Percentiles rank a stretch among this genome's conserved stretches.
Evolutionary conservation across 179 eudicot species (phyloP).

Genomic region (Gypsophila paniculata): DNA sequence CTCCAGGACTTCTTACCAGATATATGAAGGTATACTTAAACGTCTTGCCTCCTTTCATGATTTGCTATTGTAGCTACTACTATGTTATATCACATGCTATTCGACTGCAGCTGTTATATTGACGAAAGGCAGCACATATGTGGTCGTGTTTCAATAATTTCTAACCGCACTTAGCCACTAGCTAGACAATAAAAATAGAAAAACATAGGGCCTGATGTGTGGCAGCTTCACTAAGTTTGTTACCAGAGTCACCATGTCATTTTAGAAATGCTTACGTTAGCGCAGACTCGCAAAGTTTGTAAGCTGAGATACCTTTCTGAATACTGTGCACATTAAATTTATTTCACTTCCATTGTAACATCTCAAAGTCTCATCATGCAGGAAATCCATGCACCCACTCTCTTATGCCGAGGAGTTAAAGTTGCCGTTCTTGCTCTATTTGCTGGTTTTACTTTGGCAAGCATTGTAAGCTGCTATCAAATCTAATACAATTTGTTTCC

Average conservation of each 20-base stretch:
- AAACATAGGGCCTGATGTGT: not conserved
- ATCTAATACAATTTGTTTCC: constrained; percentile 11
- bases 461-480: constrained; percentile 63
- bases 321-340: not conserved
- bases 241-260: not conserved
- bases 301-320: not conserved
- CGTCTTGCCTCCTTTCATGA: not conserved
- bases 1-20: constrained; percentile 64
- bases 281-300: not conserved
- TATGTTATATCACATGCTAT: constrained; percentile 1
- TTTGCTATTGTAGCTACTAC: not conserved
- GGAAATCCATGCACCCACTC: constrained; percentile 87
- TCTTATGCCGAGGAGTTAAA: constrained; percentile 69
- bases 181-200: not conserved
- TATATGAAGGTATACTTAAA: constrained; percentile 75
- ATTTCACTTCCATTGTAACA: not conserved
- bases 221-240: not conserved
- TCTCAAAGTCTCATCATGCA: constrained; percentile 26
- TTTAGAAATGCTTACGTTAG: not conserved
- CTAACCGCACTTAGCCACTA: too few species aligned
- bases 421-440: constrained; percentile 59
- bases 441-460: constrained; percentile 64
- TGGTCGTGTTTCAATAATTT: too few species aligned
- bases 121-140: not conserved
- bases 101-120: not conserved